Percentiles rank a stretch among this genome's conserved stretches.
Conservation (phyloP, 257 asterid genomes). For the Lavandula angustifolia region DNA sequence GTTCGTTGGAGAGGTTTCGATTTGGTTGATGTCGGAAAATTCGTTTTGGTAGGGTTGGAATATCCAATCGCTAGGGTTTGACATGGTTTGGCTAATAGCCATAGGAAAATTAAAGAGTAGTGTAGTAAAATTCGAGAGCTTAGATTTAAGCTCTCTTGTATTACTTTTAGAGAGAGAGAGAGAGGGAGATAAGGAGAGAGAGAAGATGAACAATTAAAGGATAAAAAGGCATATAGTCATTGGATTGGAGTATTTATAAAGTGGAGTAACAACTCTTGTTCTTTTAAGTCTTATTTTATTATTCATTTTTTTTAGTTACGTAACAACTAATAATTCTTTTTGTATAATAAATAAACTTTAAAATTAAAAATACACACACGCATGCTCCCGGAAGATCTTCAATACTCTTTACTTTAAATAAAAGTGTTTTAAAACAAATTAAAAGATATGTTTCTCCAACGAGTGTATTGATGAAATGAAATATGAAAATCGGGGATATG, state of each 20-base stretch:
- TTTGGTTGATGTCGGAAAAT: slow-evolving; percentile 16
- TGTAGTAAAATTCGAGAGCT: background rate
- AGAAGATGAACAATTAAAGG: background rate
- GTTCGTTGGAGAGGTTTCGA: slow-evolving; percentile 24
- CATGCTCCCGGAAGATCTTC: too few species aligned
- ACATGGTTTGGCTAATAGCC: slow-evolving; percentile 48
- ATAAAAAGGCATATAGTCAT: slow-evolving; percentile 2
- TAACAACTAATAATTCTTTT: too few species aligned
- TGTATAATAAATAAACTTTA: too few species aligned
- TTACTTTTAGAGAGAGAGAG: slow-evolving; percentile 3
- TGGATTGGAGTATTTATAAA: slow-evolving; percentile 32
- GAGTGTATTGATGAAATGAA: too few species aligned
- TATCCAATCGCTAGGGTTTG: slow-evolving; percentile 40
- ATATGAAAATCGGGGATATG: background rate
- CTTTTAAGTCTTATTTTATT: background rate
- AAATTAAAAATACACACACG: too few species aligned
- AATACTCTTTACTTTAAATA: too few species aligned
- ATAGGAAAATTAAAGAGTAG: slow-evolving; percentile 10
- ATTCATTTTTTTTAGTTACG: background rate
- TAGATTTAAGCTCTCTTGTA: background rate
- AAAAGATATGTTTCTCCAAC: too few species aligned
- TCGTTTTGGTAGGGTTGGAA: slow-evolving; percentile 34
- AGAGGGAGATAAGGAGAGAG: background rate
- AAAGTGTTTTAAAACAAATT: too few species aligned
- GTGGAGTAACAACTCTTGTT: slow-evolving; percentile 29